Percentiles rank a stretch among this genome's conserved stretches.
Evolutionary conservation across 306 rosid species (phyloP).

Genomic region (Fragaria nilgerrensis): DNA sequence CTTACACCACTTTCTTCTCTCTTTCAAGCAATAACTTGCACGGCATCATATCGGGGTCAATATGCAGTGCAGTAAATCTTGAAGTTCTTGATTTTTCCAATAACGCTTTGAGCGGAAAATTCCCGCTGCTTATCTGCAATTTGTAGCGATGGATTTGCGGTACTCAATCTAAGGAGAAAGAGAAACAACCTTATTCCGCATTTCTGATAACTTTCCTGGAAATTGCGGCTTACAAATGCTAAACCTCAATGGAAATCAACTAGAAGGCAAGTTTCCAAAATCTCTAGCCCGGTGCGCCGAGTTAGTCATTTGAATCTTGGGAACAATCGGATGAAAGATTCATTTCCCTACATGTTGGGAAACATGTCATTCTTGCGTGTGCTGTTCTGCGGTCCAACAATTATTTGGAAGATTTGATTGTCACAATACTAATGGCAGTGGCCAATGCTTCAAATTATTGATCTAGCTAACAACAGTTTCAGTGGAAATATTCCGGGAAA

Average conservation of each 20-base stretch:
- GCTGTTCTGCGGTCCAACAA: conserved; percentile 36
- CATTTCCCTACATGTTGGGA: conserved; percentile 19
- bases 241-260: conserved; percentile 24
- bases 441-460: conserved; percentile 37
- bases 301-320: conserved; percentile 41
- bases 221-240: conserved; percentile 21
- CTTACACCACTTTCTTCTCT: not conserved
- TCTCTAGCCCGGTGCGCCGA: conserved; percentile 25
- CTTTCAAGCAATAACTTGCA: conserved; percentile 28
- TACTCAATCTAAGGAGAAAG: conserved; percentile 30
- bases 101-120: conserved; percentile 19
- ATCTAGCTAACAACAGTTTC: conserved; percentile 35
- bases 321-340: conserved; percentile 13
- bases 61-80: conserved; percentile 30
- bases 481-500: conserved; percentile 17
- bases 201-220: conserved; percentile 25
- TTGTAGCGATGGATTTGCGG: conserved; percentile 10
- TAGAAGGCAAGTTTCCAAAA: conserved; percentile 21
- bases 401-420: conserved; percentile 26
- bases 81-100: conserved; percentile 33
- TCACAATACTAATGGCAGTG: not conserved
- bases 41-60: conserved; percentile 21
- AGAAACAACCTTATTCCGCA: not conserved
- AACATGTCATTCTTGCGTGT: conserved; percentile 29
- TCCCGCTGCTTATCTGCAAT: conserved; percentile 20